Base-by-base conservation (phyloP, 2,329 filamentous ascomycete species). In the Catunica adiposa region DNA sequence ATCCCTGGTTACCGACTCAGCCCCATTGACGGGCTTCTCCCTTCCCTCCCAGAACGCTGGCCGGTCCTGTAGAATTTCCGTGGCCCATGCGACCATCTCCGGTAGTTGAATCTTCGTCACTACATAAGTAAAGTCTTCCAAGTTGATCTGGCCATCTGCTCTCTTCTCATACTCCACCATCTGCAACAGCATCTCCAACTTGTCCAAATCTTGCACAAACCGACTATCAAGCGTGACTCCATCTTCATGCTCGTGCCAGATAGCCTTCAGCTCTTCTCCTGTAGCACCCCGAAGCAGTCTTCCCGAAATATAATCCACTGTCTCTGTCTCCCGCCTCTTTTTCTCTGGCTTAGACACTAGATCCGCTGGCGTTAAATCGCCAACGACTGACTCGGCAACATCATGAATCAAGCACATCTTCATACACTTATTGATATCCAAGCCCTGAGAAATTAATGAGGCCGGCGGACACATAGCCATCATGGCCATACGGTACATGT, bases 401-500 rank as follows among this genome's bases (percentile, higher is more conserved):
- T 98, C 92, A 73, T 98, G 92, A 48, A 98, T 74, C 42, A 98
- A 77, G 34, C 89, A 90, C 89, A 98, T 96, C 70, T 87, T 87
- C 63, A 88, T 90, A 73, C 92, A 97, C 62, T 83, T 84, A 25
- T 78, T 70, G 47, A 95, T 75, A 66, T 97, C 85, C 64, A 97
- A 74, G 37, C 77, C 57, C 29, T 53, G 77, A 0, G 79, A 70
- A 1, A 81, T 75, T 8, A 96, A 79, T 1, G 84, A 71, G 0
- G 85, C 75, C 1, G 92, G 90, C 1, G 88, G 89, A 61, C 95
- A 80, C 82, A 98, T 86, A 61, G 86, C 89, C 68, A 98, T 88
- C 62, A 98, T 79, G 53, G 89, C 88, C 92, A 98, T 98, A 70
- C 92, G 89, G 71, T 97, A 98, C 92, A 98, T 98, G 76, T 98